These are phyloP conservation scores for Fusarium acutatum DNA, from an alignment of 2,329 filamentous ascomycete genomes.

Conservation along the genomic window DNA sequence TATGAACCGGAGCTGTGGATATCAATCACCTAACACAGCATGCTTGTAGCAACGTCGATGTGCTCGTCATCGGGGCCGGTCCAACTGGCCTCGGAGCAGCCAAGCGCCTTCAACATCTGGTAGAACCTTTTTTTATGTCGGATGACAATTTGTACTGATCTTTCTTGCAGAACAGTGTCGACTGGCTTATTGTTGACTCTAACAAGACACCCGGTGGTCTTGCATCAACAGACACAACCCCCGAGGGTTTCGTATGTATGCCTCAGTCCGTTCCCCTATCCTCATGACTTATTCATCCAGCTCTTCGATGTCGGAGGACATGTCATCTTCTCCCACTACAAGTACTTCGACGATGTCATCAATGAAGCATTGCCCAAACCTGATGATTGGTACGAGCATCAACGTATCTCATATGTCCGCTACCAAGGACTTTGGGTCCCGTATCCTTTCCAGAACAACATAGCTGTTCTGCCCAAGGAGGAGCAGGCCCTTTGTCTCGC, in stretches of 20 bases:
- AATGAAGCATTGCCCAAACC: constrained; percentile 94
- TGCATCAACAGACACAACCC: constrained; percentile 91
- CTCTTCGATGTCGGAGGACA: constrained; percentile 98
- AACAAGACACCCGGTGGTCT: constrained; percentile 93
- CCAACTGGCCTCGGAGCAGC: constrained; percentile 97
- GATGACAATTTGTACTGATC: constrained; percentile 32
- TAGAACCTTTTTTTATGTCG: constrained; percentile 53
- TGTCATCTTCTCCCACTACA: constrained; percentile 99
- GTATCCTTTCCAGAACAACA: constrained; percentile 99
- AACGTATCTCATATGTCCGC: constrained; percentile 98
- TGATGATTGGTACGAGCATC: constrained; percentile 96
- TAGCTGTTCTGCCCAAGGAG: constrained; percentile 95
- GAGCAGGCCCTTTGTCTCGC: constrained; percentile 95
- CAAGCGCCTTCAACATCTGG: constrained; percentile 96
- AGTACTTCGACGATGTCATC: constrained; percentile 99
- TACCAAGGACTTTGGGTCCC: constrained; percentile 97
- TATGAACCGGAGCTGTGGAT: rapidly evolving
- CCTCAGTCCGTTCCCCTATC: no score
- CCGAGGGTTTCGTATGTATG: constrained; percentile 88
- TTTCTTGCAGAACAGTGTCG: constrained; percentile 76
- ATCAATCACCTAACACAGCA: not conserved
- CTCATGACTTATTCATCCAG: no score
- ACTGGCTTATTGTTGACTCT: constrained; percentile 95
- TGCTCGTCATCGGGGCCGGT: constrained; percentile 96
- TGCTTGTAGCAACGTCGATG: constrained; percentile 80